phyloP scores from a whole-genome alignment of 352 stramenopile genomes.

The Phytopythium mirpurense region DNA sequence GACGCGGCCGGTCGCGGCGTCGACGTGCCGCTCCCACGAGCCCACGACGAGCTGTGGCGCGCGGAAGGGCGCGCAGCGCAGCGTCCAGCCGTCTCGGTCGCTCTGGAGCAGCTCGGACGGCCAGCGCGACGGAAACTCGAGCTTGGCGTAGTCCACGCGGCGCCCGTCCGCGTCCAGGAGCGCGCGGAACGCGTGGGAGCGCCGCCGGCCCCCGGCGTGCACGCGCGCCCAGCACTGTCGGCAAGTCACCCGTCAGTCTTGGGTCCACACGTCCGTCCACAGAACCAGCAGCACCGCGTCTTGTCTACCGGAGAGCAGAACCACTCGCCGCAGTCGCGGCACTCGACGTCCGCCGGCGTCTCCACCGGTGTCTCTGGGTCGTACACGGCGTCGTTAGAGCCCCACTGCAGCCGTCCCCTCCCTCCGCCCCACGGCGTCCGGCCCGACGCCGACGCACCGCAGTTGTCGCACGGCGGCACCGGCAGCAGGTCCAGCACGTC shows the following conservation, averaged over 20 bases:
- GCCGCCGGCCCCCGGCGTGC: conserved; percentile 77
- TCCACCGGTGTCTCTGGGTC: neutral
- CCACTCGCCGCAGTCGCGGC: conserved; percentile 83
- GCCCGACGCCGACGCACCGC: conserved; percentile 29
- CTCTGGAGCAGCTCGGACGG: conserved; percentile 88
- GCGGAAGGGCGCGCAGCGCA: conserved; percentile 50
- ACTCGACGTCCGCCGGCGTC: conserved; percentile 67
- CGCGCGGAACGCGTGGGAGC: conserved; percentile 76
- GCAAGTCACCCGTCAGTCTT: too few relatives aligned
- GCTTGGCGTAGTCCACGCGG: conserved; percentile 89
- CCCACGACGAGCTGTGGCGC: conserved; percentile 35
- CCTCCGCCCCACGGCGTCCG: neutral
- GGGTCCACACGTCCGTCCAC: too few relatives aligned
- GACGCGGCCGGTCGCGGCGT: conserved; percentile 26
- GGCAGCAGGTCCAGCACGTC: conserved; percentile 89
- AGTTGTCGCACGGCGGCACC: conserved; percentile 88
- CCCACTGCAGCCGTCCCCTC: neutral
- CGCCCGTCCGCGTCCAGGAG: conserved; percentile 91
- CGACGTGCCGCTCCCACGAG: conserved; percentile 59
- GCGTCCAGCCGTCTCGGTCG: conserved; percentile 74
- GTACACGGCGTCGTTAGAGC: neutral
- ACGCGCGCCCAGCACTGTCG: conserved; percentile 84
- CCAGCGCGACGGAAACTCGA: conserved; percentile 89
- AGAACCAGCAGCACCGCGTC: too few relatives aligned
- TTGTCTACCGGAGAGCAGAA: conserved; percentile 72